Evolutionary conservation across 2,329 filamentous ascomycete genomes (phyloP).

Genomic region (Reticulascus tulasneorum): DNA sequence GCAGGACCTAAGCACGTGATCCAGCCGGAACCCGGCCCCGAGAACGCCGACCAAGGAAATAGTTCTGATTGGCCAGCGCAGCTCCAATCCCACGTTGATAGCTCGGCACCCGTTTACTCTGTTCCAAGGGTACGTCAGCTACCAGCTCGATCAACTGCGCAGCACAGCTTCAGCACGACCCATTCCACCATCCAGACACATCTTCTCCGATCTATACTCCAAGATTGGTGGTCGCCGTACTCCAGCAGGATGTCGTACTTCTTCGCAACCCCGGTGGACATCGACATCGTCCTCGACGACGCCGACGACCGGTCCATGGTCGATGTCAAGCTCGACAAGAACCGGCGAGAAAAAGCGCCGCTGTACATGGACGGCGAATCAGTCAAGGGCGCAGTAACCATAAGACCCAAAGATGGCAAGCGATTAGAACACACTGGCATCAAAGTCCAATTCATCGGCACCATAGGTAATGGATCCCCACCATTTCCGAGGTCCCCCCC

Average conservation of each 20-base stretch:
- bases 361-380: slow-evolving; percentile 98
- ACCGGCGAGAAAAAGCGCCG: slow-evolving; percentile 91
- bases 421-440: slow-evolving; percentile 96
- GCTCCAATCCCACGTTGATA: no score
- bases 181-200: no score
- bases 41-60: no score
- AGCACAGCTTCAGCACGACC: no score
- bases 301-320: slow-evolving; percentile 91
- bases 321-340: slow-evolving; percentile 98
- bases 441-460: slow-evolving; percentile 99
- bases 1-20: no score
- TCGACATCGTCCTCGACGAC: slow-evolving; percentile 96
- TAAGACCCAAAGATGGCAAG: slow-evolving; percentile 97
- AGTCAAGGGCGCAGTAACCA: slow-evolving; percentile 91
- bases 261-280: slow-evolving; percentile 97
- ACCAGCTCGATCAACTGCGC: no score
- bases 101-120: no score
- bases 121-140: no score
- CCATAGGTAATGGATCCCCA: slow-evolving; percentile 65
- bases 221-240: no score
- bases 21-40: no score
- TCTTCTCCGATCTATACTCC: no score
- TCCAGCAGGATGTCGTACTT: slow-evolving; percentile 93
- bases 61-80: no score
- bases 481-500: slow-evolving; percentile 4